These are phyloP conservation scores for Lagenidium sp. DNA, from an alignment of 352 stramenopile genomes.

Conservation along the genomic window DNA sequence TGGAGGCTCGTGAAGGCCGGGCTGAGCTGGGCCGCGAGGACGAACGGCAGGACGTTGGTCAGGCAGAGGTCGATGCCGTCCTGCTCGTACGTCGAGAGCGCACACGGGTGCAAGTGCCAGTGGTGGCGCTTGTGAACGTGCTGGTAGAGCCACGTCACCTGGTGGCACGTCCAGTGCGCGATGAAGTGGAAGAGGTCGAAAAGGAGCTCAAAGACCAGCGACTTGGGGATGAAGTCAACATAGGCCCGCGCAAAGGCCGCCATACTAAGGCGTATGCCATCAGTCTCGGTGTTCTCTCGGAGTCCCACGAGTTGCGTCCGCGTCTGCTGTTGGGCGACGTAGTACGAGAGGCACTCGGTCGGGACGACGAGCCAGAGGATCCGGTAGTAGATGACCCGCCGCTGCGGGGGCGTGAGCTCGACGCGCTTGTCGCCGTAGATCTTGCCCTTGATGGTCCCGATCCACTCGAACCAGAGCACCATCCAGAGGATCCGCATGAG, in stretches of 20 bases:
- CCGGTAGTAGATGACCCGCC: constrained; percentile 36
- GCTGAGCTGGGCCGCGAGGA: constrained; percentile 30
- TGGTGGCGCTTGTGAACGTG: constrained; percentile 83
- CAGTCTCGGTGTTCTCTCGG: no score
- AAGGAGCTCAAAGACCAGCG: constrained; percentile 70
- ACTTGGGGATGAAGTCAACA: constrained; percentile 69
- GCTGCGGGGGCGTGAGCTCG: constrained; percentile 29
- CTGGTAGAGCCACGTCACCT: constrained; percentile 58
- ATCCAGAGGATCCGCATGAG: constrained; percentile 51
- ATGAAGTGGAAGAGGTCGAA: constrained; percentile 86
- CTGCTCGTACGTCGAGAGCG: constrained; percentile 82
- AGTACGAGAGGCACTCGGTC: constrained; percentile 64
- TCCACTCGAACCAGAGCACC: constrained; percentile 76
- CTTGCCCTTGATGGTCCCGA: constrained; percentile 53
- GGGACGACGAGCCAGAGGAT: constrained; percentile 60
- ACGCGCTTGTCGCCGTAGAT: constrained; percentile 57
- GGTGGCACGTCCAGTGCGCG: constrained; percentile 66
- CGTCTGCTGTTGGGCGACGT: constrained; percentile 15
- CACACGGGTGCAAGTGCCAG: constrained; percentile 58
- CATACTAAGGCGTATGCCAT: background rate
- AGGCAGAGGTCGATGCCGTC: constrained; percentile 59
- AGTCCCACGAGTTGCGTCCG: no score
- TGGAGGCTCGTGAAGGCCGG: constrained; percentile 44
- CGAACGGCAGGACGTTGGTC: constrained; percentile 72
- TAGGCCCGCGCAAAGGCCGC: constrained; percentile 30